These are phyloP conservation scores for Tolypocladium tropicale DNA, from an alignment of 2,329 filamentous ascomycete genomes.

Conservation along the genomic window DNA sequence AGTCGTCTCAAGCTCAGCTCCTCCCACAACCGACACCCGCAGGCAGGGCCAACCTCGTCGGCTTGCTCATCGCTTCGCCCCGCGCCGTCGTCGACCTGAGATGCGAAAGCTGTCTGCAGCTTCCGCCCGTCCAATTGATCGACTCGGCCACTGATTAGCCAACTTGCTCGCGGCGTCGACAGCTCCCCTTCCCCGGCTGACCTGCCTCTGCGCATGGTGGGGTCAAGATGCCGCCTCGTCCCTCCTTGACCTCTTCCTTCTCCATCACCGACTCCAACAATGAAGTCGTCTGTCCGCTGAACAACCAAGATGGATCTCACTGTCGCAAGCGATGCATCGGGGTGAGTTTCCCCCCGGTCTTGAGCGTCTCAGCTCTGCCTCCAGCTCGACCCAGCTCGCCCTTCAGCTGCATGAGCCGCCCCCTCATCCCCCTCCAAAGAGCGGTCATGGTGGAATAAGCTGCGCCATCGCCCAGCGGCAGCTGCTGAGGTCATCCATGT, in stretches of 20 bases:
- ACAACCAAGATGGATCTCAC: conserved; percentile 91
- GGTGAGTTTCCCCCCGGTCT: conserved; percentile 55
- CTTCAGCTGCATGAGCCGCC: not conserved
- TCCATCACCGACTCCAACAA: conserved; percentile 87
- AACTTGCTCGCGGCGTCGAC: not conserved
- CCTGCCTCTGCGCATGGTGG: conserved; percentile 38
- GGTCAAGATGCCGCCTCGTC: conserved; percentile 78
- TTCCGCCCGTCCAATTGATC: conserved; percentile 21
- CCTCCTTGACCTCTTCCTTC: conserved; percentile 80
- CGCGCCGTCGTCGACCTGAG: conserved; percentile 14
- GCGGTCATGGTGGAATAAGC: not conserved
- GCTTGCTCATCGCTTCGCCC: not conserved
- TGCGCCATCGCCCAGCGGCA: not conserved
- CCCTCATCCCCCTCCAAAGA: too few relatives aligned
- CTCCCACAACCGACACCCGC: not conserved
- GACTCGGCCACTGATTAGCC: conserved; percentile 2
- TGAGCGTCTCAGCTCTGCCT: not conserved
- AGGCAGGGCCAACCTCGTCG: not conserved
- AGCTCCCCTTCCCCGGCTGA: conserved; percentile 15
- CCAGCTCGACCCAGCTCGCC: not conserved
- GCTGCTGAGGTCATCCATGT: not conserved
- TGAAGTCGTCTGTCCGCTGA: conserved; percentile 92
- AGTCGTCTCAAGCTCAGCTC: not conserved
- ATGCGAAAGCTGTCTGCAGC: conserved; percentile 12
- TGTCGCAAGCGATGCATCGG: conserved; percentile 97